Percentiles rank a stretch among this genome's conserved stretches.
Evolutionary conservation across 345 rosid species (phyloP).

Genomic region (Gossypium sturtianum): DNA sequence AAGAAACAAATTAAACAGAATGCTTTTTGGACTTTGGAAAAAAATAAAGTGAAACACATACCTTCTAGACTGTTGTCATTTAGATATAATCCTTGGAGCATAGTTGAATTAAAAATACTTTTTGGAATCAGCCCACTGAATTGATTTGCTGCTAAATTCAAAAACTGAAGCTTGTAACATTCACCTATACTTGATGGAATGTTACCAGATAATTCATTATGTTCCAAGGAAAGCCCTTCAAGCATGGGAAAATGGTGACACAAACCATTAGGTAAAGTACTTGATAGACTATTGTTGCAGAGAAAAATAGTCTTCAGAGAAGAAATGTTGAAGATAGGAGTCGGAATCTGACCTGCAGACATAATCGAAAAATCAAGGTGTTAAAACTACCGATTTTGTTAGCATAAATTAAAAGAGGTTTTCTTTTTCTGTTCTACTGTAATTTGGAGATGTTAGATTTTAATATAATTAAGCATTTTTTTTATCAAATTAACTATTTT

Average conservation of each 20-base stretch:
- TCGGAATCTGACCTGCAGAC: neutral
- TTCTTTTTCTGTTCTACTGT: no score
- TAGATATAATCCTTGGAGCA: neutral
- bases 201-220: neutral
- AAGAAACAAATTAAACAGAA: no score
- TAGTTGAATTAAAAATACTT: neutral
- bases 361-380: neutral
- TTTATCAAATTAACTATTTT: no score
- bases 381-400: neutral
- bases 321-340: neutral
- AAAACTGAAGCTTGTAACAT: no score
- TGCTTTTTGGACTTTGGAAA: no score
- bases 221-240: neutral
- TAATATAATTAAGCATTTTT: no score
- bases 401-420: neutral
- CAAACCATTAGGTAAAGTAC: neutral
- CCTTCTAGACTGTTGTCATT: no score
- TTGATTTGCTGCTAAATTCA: no score
- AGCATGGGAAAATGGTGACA: neutral
- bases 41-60: no score
- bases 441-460: no score
- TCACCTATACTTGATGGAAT: neutral
- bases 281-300: neutral
- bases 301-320: neutral
- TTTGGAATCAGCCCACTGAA: no score